Conservation (phyloP, 1,284 basidiomycete genomes). For the Hymenochaete sp. region DNA sequence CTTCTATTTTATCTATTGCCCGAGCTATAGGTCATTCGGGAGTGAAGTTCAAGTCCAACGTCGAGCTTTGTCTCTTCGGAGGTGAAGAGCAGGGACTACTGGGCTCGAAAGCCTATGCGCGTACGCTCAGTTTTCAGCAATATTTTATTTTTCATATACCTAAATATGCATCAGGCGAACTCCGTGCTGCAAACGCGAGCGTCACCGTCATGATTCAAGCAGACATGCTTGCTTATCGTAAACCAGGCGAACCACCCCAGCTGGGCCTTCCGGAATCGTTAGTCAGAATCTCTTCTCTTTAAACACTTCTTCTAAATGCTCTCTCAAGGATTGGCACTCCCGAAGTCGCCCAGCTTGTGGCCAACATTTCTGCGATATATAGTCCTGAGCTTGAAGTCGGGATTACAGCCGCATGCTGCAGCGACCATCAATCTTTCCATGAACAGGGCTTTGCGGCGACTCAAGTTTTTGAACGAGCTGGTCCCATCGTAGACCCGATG, state of each 20-base stretch:
- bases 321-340: conserved; percentile 62
- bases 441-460: conserved; percentile 75
- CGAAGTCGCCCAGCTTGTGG: conserved; percentile 65
- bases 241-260: conserved; percentile 65
- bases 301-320: neutral
- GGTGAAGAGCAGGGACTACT: conserved; percentile 66
- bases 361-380: conserved; percentile 66
- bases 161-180: conserved; percentile 34
- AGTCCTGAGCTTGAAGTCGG: conserved; percentile 77
- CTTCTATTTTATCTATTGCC: conserved; percentile 69
- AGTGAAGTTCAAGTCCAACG: conserved; percentile 56
- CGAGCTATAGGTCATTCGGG: conserved; percentile 54
- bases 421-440: conserved; percentile 83
- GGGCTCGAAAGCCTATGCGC: conserved; percentile 58
- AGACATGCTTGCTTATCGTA: conserved; percentile 82
- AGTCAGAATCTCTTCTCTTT: neutral
- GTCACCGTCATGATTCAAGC: conserved; percentile 79
- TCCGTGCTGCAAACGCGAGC: conserved; percentile 50
- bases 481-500: conserved; percentile 77
- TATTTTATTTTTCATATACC: neutral
- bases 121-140: conserved; percentile 34
- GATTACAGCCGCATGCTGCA: conserved; percentile 74
- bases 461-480: conserved; percentile 76
- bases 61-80: conserved; percentile 62
- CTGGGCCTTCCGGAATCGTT: conserved; percentile 57